phyloP scores from a whole-genome alignment of 177 flowering plant species.

The Telopea speciosissima region DNA sequence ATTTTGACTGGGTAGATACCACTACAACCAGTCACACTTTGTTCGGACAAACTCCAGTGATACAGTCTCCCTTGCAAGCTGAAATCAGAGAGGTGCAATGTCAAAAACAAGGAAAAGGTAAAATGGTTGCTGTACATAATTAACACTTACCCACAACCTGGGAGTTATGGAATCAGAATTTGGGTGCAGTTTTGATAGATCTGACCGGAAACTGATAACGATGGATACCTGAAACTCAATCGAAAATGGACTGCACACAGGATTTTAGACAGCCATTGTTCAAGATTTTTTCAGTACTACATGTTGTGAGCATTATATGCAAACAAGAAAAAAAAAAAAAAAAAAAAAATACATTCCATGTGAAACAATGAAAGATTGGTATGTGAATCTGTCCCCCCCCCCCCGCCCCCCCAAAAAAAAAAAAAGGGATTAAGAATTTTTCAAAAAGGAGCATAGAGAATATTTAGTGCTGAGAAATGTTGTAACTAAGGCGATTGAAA shows the following conservation, averaged over 20 bases:
- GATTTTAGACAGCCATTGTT: neutral
- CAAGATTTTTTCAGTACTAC: conserved; percentile 6
- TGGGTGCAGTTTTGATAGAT: conserved; percentile 52
- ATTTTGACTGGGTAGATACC: too few species aligned
- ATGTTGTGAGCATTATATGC: neutral
- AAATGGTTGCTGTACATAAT: neutral
- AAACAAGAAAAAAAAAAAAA: neutral
- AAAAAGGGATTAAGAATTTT: too few species aligned
- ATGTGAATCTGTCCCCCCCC: too few species aligned
- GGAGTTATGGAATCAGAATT: conserved; percentile 71
- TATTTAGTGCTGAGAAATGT: too few species aligned
- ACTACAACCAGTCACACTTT: conserved; percentile 19
- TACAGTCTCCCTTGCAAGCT: conserved; percentile 72
- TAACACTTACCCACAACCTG: conserved; percentile 68
- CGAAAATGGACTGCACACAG: conserved; percentile 66
- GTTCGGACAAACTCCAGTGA: conserved; percentile 64
- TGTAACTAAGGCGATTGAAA: too few species aligned
- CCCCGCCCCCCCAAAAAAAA: too few species aligned
- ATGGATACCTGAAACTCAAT: conserved; percentile 75
- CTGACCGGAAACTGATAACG: conserved; percentile 64
- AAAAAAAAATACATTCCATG: neutral
- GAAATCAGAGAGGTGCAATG: conserved; percentile 16
- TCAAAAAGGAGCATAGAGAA: too few species aligned
- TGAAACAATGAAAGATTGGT: neutral
- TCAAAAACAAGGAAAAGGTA: neutral